phyloP scores from a whole-genome alignment of 306 rosid species.

The Pueraria montana region DNA sequence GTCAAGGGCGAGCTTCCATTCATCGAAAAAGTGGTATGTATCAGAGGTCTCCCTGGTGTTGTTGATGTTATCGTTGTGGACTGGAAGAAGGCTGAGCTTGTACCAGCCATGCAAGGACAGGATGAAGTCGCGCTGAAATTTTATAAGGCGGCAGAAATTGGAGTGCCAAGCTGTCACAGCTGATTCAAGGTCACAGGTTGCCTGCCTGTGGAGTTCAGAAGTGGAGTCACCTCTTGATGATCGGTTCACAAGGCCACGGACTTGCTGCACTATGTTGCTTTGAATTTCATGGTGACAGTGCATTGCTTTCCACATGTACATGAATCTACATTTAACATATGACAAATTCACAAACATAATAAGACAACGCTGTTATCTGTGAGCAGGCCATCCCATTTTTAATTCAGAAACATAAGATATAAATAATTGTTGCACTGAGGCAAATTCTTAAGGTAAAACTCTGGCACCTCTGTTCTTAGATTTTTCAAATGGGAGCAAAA shows the following conservation, averaged over 20 bases:
- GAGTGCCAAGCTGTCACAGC: slow-evolving; percentile 93
- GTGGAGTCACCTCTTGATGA: slow-evolving; percentile 78
- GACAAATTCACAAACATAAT: slow-evolving; percentile 44
- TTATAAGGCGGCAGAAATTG: slow-evolving; percentile 86
- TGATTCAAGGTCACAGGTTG: slow-evolving; percentile 94
- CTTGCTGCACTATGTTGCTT: slow-evolving; percentile 94
- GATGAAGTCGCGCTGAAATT: slow-evolving; percentile 84
- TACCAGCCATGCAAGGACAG: slow-evolving; percentile 88
- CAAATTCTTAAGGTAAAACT: slow-evolving; percentile 24
- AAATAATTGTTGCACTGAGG: background rate
- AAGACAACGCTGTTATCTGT: background rate
- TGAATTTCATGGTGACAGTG: slow-evolving; percentile 91
- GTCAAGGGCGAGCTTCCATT: slow-evolving; percentile 98
- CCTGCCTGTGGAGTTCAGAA: slow-evolving; percentile 93
- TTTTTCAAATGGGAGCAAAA: slow-evolving; percentile 29
- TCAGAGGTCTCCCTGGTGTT: slow-evolving; percentile 68
- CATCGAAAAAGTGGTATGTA: slow-evolving; percentile 75
- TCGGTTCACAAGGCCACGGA: slow-evolving; percentile 85
- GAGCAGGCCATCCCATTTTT: background rate
- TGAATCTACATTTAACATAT: slow-evolving; percentile 69
- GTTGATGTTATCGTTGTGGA: slow-evolving; percentile 63
- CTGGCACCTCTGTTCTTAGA: background rate
- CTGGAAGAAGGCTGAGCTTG: slow-evolving; percentile 83
- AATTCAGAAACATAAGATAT: background rate
- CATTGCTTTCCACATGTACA: slow-evolving; percentile 99